Evolutionary conservation across 495 filamentous ascomycete genomes (phyloP).

Genomic region (Annulohypoxylon bovei): DNA sequence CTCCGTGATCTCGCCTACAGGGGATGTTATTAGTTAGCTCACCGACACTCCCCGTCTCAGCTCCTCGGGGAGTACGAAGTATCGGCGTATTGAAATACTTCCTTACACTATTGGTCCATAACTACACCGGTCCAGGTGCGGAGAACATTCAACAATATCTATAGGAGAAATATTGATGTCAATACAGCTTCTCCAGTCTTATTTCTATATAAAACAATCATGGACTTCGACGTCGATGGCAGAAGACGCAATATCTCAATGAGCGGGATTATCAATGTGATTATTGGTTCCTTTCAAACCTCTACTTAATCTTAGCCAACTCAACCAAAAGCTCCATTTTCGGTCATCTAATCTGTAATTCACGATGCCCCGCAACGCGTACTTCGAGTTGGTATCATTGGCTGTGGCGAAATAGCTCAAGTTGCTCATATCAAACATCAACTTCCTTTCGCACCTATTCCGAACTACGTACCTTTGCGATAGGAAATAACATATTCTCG

Average conservation of each 20-base stretch:
- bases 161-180: not conserved
- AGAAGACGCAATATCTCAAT: not conserved
- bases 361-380: not conserved
- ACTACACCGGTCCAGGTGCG: not conserved
- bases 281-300: not conserved
- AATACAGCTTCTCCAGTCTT: not conserved
- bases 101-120: not conserved
- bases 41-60: slow-evolving; percentile 3
- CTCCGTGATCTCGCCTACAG: not conserved
- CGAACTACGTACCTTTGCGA: slow-evolving; percentile 6
- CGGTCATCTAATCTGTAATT: not conserved
- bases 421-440: slow-evolving; percentile 7
- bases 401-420: slow-evolving; percentile 2
- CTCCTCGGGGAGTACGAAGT: not conserved
- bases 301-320: too few species aligned
- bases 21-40: not conserved
- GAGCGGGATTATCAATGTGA: not conserved
- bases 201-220: not conserved
- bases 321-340: not conserved
- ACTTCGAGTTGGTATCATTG: slow-evolving; percentile 4
- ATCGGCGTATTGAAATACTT: not conserved
- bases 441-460: slow-evolving; percentile 3
- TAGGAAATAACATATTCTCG: too few species aligned
- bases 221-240: not conserved
- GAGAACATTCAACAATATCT: not conserved